Evolutionary conservation across 768 basidiomycete species (phyloP), one percentile per base, ranked within the genome.

Genomic region (Trametes gibbosa): DNA sequence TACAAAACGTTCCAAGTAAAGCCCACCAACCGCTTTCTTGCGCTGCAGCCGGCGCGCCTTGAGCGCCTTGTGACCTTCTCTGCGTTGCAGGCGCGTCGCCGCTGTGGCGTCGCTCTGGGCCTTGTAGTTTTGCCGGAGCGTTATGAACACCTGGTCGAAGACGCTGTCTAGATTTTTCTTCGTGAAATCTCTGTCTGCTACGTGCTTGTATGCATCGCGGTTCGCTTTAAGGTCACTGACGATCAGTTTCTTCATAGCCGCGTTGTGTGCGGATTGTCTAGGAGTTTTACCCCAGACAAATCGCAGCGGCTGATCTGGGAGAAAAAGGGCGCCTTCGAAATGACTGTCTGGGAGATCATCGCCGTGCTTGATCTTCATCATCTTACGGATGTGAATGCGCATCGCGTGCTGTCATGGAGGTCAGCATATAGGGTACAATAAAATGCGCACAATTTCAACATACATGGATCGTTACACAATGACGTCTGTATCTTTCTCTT

Each of bases 261-360:
- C 75, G 58, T 91, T 91, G 65, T 90, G 89, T 19, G 83, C 79
- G 1, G 88, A 90, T 65, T 90, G 86, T 59, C 84, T 87, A 12
- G 81, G 76, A 2, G 89, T 91, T 69, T 88, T 89, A 61, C 86
- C 84, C 89, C 89, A 91, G 4, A 89, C 84, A 63, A 90, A 90
- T 19, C 89, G 84, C 14, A 90, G 76, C 1, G 87, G 81, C n/a
- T 84, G 79, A 21, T 76, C 68, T 12, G 75, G 65, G 2, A 72
- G 74, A 1, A 84, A 65, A 3, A 72, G 65, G 12, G 70, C 73
- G 16, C 82, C 85, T 65, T 90, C 88, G 10, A 66, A 63, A 65
- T 88, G 82, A 52, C 80, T 83, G 56, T 82, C 81, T 0, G 89
- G 89, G 8, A 90, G 73, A 1, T 79, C 68, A 58, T 83, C 82